Evolutionary conservation across 2,329 filamentous ascomycete species (phyloP).

Genomic region (Arthroderma sp.): DNA sequence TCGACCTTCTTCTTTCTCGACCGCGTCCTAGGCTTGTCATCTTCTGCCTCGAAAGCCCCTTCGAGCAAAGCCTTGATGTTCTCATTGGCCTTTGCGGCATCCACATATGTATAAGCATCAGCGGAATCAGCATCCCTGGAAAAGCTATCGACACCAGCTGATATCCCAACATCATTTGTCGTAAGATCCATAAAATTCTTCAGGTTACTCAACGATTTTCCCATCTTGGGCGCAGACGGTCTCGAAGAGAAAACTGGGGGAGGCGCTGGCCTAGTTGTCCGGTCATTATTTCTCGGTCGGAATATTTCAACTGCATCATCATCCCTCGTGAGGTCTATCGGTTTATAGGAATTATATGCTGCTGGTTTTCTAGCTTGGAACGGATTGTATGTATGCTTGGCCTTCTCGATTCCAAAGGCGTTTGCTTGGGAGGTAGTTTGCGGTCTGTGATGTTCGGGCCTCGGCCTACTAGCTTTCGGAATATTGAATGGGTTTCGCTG

Average conservation of each 20-base stretch:
- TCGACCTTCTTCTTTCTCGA: constrained; percentile 28
- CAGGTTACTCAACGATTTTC: constrained; percentile 30
- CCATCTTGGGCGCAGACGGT: constrained; percentile 26
- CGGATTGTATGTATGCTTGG: constrained; percentile 22
- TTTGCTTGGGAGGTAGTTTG: constrained; percentile 11
- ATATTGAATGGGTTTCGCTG: constrained; percentile 39
- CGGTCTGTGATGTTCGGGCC: constrained; percentile 38
- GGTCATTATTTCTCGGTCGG: constrained; percentile 36
- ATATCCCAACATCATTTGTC: constrained; percentile 30
- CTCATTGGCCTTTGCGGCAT: constrained; percentile 37
- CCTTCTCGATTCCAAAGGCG: constrained; percentile 6
- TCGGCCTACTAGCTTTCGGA: constrained; percentile 35
- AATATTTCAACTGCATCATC: constrained; percentile 32
- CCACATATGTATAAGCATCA: constrained; percentile 41
- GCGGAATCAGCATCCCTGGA: constrained; percentile 38
- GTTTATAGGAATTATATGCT: constrained; percentile 21
- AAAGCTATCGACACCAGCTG: constrained; percentile 36
- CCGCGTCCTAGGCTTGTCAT: constrained; percentile 29
- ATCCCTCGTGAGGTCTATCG: constrained; percentile 15
- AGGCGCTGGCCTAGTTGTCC: constrained; percentile 37
- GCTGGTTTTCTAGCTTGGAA: constrained; percentile 28
- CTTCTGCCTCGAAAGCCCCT: constrained; percentile 38
- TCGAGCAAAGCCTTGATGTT: constrained; percentile 39
- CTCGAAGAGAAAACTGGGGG: constrained; percentile 42
- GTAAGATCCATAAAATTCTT: constrained; percentile 39